These are phyloP conservation scores for Batrachochytrium dendrobatidis DNA, from an alignment of 371 early-diverging fungal species.

Conservation along the genomic window DNA sequence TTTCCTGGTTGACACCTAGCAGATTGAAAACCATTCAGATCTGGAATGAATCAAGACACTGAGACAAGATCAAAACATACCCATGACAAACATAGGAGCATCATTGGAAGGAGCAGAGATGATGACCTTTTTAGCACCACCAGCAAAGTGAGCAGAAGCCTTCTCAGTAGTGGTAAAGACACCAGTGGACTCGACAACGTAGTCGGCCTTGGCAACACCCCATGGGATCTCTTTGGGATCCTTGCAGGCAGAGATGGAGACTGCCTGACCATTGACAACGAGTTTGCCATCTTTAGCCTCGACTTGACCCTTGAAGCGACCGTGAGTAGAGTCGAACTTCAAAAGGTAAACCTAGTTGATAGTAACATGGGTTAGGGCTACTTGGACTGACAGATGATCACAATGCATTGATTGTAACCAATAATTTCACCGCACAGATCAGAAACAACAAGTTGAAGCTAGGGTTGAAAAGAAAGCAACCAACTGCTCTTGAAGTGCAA, in stretches of 20 bases:
- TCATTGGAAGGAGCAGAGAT: slow-evolving; percentile 95
- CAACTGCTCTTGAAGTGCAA: no score
- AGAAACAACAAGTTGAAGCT: no score
- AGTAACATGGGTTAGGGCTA: no score
- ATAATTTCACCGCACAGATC: no score
- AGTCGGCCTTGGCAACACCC: slow-evolving; percentile 80
- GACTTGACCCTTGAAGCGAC: slow-evolving; percentile 75
- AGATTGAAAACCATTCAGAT: background rate
- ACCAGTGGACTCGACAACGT: slow-evolving; percentile 98
- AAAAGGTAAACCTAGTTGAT: slow-evolving; percentile 77
- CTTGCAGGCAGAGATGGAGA: slow-evolving; percentile 63
- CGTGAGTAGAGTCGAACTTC: slow-evolving; percentile 98
- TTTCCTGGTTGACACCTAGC: slow-evolving; percentile 87
- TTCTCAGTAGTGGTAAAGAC: slow-evolving; percentile 91
- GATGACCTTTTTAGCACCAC: slow-evolving; percentile 96
- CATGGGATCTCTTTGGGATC: slow-evolving; percentile 89
- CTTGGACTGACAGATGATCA: no score
- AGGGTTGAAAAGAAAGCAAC: no score
- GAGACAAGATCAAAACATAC: slow-evolving; percentile 17
- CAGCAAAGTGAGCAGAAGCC: slow-evolving; percentile 82
- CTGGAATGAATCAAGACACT: background rate
- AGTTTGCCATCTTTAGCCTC: slow-evolving; percentile 74
- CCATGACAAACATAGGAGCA: slow-evolving; percentile 67
- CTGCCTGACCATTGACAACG: slow-evolving; percentile 71
- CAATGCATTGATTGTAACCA: no score